Base-by-base conservation (phyloP, 2,329 filamentous ascomycete genomes). In the Pestalotiopsis sp. region DNA sequence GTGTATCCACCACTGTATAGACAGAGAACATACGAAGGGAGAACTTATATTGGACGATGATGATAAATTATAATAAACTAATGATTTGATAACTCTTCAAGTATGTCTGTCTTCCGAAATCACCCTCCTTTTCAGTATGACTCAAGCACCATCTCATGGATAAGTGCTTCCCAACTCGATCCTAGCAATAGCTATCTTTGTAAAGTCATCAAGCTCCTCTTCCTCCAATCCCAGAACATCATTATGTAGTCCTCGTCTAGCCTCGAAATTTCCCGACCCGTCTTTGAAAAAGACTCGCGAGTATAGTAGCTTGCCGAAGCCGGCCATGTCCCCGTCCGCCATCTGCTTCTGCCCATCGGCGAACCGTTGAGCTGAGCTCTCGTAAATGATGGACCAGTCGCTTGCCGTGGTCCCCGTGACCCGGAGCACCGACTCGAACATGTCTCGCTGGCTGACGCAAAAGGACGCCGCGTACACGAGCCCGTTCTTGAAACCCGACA, bases 351-450 rank as follows among this genome's bases (percentile, higher is more conserved):
- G 69, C 0, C 83, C 88, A 1, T 84, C 80, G 64, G 79, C 75
- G 69, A 82, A 87, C 24, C 88, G 82, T 74, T 86, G 77, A 55
- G 79, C 70, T 1, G 80, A 77, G 0, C 75, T 71, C 76, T 89
- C 84, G 7, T 83, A 76, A 1, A 74, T 80, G 66, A 92, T 83
- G 2, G 74, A 82, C 40, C 90, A 93, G 72, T 92, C 89, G 0
- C 76, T 78, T 52, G 89, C 86, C 1, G 78, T 85, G 0, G 85
- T 88, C 0, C 84, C 84, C 0, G 86, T 85, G 3, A 89, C 89
- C 0, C 85, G 84, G 72, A 89, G 82, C 13, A 90, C 77, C n/a
- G 84, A 85, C 52, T 85, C 84, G 66, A 92, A 82, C 81, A 92
- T 92, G 10, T 92, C 89, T 11, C 83, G 82, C 76, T 93, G 91